These are phyloP conservation scores for Ostreobium quekettii DNA, from an alignment of 139 green algal species.

Conservation along the genomic window DNA sequence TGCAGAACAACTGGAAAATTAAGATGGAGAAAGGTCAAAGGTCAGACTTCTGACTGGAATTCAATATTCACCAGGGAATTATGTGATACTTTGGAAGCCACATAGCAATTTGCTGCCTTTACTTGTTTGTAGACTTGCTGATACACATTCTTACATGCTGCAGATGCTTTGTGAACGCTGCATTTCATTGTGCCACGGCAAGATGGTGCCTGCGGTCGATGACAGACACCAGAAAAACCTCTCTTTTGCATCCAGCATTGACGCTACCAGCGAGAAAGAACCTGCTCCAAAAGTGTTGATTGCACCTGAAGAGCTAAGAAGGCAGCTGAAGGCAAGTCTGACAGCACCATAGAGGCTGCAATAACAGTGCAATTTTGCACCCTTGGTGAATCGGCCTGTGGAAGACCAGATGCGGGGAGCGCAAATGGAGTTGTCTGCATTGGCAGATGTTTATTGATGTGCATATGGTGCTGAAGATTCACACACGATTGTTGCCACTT, in stretches of 20 bases:
- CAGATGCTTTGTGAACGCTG: constrained; percentile 66
- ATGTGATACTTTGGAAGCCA: background rate
- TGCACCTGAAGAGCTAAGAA: constrained; percentile 64
- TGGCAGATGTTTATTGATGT: constrained; percentile 10
- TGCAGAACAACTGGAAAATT: constrained; percentile 2
- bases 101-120: background rate
- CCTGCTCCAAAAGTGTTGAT: constrained; percentile 45
- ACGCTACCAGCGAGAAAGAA: constrained; percentile 13
- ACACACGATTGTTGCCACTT: background rate
- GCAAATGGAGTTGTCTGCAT: background rate
- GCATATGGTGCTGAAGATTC: background rate
- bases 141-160: constrained; percentile 32
- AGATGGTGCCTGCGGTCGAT: constrained; percentile 70
- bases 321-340: constrained; percentile 36
- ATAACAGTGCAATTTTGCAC: background rate
- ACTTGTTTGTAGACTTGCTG: background rate
- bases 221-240: constrained; percentile 44
- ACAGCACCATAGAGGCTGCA: background rate
- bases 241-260: background rate
- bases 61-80: background rate
- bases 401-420: background rate
- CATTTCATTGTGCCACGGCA: constrained; percentile 65
- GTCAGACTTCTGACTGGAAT: background rate
- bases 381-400: background rate
- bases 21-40: background rate